Evolutionary conservation across 495 filamentous ascomycete genomes (phyloP).

Genomic region (Xylaria bambusicola): DNA sequence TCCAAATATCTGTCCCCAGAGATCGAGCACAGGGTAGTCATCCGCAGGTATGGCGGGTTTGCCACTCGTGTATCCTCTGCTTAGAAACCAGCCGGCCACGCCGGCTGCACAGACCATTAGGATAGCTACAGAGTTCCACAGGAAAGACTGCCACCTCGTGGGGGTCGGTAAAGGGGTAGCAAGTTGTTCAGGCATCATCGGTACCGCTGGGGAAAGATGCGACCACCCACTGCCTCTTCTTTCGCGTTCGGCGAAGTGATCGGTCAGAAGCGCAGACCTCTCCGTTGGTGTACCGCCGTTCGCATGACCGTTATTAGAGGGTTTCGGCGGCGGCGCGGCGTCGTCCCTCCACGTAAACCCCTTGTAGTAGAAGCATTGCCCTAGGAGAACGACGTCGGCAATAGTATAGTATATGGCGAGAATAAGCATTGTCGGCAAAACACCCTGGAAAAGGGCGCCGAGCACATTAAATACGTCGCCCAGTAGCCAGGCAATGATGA

Average conservation of each 20-base stretch:
- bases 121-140: slow-evolving; percentile 73
- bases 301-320: slow-evolving; percentile 6
- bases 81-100: slow-evolving; percentile 82
- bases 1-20: slow-evolving; percentile 81
- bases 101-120: slow-evolving; percentile 80
- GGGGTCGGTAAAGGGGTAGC: slow-evolving; percentile 38
- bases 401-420: slow-evolving; percentile 94
- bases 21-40: slow-evolving; percentile 60
- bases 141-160: slow-evolving; percentile 55
- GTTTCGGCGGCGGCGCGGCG: slow-evolving; percentile 31
- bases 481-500: slow-evolving; percentile 85
- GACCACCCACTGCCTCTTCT: slow-evolving; percentile 53
- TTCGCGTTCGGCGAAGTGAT: slow-evolving; percentile 36
- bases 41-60: slow-evolving; percentile 24
- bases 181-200: slow-evolving; percentile 53
- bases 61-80: slow-evolving; percentile 37
- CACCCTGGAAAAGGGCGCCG: slow-evolving; percentile 87
- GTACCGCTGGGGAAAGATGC: slow-evolving; percentile 80
- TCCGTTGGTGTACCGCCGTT: slow-evolving; percentile 38
- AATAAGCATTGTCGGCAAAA: slow-evolving; percentile 94
- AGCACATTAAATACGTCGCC: slow-evolving; percentile 98
- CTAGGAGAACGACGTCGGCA: slow-evolving; percentile 84
- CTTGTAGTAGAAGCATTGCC: slow-evolving; percentile 91
- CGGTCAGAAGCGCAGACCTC: slow-evolving; percentile 41
- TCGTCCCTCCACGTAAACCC: slow-evolving; percentile 73